Evolutionary conservation across 495 filamentous ascomycete species (phyloP).

Genomic region (Elasticomyces elasticus): DNA sequence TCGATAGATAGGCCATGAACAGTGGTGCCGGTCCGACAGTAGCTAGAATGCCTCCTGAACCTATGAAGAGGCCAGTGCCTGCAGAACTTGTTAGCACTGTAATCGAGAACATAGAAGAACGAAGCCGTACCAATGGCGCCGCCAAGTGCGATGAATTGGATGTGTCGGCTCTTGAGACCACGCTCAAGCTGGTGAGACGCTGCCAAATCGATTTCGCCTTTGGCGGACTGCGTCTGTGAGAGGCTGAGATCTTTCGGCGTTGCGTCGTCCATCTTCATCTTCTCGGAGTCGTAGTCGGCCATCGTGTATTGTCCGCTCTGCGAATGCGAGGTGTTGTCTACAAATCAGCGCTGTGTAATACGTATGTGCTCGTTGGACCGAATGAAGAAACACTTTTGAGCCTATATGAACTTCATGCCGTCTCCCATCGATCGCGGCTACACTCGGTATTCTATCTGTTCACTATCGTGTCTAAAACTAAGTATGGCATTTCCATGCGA

Average conservation of each 20-base stretch:
- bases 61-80: conserved; percentile 26
- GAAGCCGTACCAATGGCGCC: conserved; percentile 25
- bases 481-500: too few species aligned
- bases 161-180: conserved; percentile 29
- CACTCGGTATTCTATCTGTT: too few species aligned
- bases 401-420: neutral
- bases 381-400: neutral
- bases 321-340: neutral
- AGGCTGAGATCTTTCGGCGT: neutral
- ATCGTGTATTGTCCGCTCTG: neutral
- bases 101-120: conserved; percentile 18
- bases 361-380: neutral
- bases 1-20: conserved; percentile 28
- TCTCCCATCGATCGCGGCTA: too few species aligned
- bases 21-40: conserved; percentile 26
- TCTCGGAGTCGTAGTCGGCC: neutral
- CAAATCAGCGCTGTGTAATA: neutral
- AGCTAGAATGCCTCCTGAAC: conserved; percentile 23
- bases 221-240: neutral
- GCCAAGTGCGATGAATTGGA: conserved; percentile 32
- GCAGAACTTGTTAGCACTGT: neutral
- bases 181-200: conserved; percentile 16
- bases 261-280: neutral
- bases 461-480: too few species aligned
- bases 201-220: conserved; percentile 3